These are phyloP conservation scores for Dipteronia sinensis DNA, from an alignment of 345 rosid species.

Conservation along the genomic window DNA sequence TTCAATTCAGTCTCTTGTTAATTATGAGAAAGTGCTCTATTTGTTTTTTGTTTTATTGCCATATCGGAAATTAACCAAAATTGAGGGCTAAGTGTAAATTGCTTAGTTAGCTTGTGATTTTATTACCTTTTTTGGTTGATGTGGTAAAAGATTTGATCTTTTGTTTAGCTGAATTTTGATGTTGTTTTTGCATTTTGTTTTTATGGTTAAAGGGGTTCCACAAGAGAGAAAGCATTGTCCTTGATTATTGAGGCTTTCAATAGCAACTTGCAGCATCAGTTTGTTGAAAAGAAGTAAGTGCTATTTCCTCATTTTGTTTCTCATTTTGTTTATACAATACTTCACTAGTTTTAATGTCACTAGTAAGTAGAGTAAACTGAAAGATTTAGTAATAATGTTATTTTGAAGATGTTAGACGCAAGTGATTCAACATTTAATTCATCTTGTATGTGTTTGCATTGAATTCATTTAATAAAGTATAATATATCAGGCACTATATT, in stretches of 20 bases:
- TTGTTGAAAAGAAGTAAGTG: conserved; percentile 76
- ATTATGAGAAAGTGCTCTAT: background rate
- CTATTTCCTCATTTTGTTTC: background rate
- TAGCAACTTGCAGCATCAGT: conserved; percentile 66
- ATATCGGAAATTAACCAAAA: background rate
- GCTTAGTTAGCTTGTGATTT: background rate
- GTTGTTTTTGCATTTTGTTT: conserved; percentile 8
- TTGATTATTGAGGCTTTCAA: conserved; percentile 72
- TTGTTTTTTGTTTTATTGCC: background rate
- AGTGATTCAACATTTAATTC: background rate
- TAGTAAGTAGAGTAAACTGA: background rate
- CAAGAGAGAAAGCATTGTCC: conserved; percentile 79
- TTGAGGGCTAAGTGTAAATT: background rate
- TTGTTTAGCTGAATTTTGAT: conserved; percentile 1
- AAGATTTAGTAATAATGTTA: background rate
- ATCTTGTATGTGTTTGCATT: background rate
- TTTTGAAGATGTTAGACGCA: background rate
- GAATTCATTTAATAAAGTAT: background rate
- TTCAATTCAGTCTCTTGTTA: background rate
- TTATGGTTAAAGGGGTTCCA: conserved; percentile 63
- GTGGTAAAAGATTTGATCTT: background rate
- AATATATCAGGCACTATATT: background rate
- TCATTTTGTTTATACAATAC: background rate
- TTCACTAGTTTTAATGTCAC: background rate
- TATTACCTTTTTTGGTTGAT: background rate